Evolutionary conservation across 441 rosid species (phyloP).

Genomic region (Sinapis alba): DNA sequence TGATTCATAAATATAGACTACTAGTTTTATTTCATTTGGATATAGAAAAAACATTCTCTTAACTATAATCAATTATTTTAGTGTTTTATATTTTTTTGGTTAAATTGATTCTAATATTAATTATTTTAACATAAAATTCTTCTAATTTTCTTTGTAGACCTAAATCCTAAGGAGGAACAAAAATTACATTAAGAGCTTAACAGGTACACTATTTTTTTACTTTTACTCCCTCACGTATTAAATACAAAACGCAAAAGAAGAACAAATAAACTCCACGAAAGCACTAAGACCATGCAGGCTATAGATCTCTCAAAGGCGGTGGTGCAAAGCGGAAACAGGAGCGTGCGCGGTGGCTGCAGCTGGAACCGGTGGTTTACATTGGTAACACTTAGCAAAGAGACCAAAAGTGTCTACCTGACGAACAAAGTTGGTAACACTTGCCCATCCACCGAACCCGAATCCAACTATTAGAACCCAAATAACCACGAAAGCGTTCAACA

Average conservation of each 20-base stretch:
- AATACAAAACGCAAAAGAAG: conserved; percentile 28
- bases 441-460: conserved; percentile 99
- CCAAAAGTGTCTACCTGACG: conserved; percentile 66
- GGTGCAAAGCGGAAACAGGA: conserved; percentile 44
- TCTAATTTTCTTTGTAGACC: no score
- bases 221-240: conserved; percentile 31
- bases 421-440: conserved; percentile 85
- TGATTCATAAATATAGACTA: no score
- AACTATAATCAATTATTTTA: no score
- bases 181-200: conserved; percentile 48
- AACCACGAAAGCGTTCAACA: conserved; percentile 64
- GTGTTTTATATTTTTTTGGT: no score
- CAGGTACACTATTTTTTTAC: conserved; percentile 41
- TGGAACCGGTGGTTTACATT: conserved; percentile 69
- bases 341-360: conserved; percentile 34
- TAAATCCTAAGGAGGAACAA: no score
- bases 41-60: no score
- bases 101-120: no score
- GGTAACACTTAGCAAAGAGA: no score
- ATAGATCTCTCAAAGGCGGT: conserved; percentile 17
- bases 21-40: no score
- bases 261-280: conserved; percentile 32
- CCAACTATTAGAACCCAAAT: conserved; percentile 89
- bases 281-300: conserved; percentile 33
- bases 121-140: no score